phyloP scores from a whole-genome alignment of 257 asterid species.

The Solanum pennellii region DNA sequence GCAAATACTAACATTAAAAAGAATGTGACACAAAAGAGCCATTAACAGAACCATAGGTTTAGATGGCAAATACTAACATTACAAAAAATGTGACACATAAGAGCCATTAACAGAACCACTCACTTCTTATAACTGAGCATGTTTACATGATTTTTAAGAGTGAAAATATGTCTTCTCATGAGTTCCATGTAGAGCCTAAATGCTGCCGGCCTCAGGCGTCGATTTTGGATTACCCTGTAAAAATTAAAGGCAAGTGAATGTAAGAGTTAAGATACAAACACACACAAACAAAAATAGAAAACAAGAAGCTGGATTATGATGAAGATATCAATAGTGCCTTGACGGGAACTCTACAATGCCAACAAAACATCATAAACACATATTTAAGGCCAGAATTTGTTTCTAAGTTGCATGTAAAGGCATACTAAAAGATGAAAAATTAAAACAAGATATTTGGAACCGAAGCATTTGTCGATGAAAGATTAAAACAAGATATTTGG shows the following conservation, averaged over 20 bases:
- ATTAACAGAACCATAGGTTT: background rate
- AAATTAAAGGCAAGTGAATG: background rate
- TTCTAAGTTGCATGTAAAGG: background rate
- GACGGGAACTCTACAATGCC: background rate
- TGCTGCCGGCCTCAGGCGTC: constrained; percentile 74
- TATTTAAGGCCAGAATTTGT: background rate
- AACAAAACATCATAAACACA: background rate
- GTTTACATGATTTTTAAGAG: constrained; percentile 37
- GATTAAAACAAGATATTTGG: background rate
- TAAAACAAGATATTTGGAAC: background rate
- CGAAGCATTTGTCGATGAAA: background rate
- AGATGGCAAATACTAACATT: background rate
- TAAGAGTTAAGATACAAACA: background rate
- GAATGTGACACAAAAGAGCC: background rate
- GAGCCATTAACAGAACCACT: constrained; percentile 16
- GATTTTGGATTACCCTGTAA: constrained; percentile 66
- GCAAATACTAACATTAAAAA: background rate
- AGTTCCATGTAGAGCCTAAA: constrained; percentile 90
- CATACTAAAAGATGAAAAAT: background rate
- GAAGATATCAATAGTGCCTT: background rate
- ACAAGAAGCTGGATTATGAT: background rate
- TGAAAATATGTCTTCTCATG: constrained; percentile 56
- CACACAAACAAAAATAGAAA: background rate
- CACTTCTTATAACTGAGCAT: constrained; percentile 62
- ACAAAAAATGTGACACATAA: background rate